phyloP scores from a whole-genome alignment of 208 protist genomes.

The Sergeia podlipaevii region DNA sequence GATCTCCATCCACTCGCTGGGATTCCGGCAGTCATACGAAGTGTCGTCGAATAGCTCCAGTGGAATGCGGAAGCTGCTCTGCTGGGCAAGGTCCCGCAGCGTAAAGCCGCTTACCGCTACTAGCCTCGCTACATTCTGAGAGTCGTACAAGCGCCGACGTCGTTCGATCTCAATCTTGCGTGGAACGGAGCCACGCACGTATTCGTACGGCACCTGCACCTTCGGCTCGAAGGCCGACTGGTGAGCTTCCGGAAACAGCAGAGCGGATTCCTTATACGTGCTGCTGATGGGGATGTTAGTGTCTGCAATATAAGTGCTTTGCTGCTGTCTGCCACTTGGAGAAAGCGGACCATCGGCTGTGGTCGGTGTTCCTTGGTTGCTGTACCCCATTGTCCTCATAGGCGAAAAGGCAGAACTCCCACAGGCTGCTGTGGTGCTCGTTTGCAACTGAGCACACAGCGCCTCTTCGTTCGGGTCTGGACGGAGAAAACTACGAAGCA shows the following conservation, averaged over 20 bases:
- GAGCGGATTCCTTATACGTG: constrained; percentile 73
- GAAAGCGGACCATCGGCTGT: no score
- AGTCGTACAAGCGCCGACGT: constrained; percentile 89
- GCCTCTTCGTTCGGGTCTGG: constrained; percentile 16
- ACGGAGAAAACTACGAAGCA: constrained; percentile 61
- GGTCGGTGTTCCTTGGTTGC: no score
- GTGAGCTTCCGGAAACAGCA: constrained; percentile 77
- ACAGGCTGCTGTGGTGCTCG: not conserved
- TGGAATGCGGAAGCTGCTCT: constrained; percentile 71
- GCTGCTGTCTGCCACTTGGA: no score
- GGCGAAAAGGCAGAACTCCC: no score
- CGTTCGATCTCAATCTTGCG: constrained; percentile 95
- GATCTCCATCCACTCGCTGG: constrained; percentile 91
- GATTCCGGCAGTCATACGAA: constrained; percentile 91
- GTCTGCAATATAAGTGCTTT: no score
- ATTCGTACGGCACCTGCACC: constrained; percentile 93
- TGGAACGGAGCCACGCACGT: constrained; percentile 87
- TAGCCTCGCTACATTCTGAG: constrained; percentile 71
- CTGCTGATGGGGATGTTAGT: constrained; percentile 61
- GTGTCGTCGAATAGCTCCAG: constrained; percentile 96
- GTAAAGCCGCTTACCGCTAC: constrained; percentile 70
- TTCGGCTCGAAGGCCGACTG: constrained; percentile 93
- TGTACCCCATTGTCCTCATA: no score
- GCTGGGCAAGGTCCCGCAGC: constrained; percentile 52
- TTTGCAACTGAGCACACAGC: not conserved